A percentile compares a stretch with the other conserved stretches of the same genome.
phyloP scores from a whole-genome alignment of 2,329 filamentous ascomycete genomes.

The Ascomycota sp. region DNA sequence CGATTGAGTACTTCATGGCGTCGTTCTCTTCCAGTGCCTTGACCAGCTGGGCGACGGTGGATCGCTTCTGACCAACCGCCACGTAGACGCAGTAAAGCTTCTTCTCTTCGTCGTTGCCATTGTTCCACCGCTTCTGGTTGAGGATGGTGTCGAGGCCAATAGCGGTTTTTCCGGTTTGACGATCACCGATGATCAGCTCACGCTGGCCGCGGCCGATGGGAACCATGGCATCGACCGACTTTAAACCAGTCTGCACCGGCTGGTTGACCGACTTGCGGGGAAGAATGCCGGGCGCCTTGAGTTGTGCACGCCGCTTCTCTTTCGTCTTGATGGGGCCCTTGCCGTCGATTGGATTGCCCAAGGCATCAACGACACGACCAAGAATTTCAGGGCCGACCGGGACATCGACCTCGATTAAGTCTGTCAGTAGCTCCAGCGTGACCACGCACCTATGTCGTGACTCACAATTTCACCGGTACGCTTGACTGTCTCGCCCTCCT shows the following conservation, averaged over 20 bases:
- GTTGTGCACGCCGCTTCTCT: slow-evolving; percentile 86
- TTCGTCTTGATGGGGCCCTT: slow-evolving; percentile 92
- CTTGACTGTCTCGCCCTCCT: slow-evolving; percentile 98
- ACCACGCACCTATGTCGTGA: slow-evolving; percentile 7
- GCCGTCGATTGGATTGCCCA: slow-evolving; percentile 98
- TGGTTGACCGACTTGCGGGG: slow-evolving; percentile 94
- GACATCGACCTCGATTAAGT: slow-evolving; percentile 67
- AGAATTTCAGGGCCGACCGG: slow-evolving; percentile 85
- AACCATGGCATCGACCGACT: slow-evolving; percentile 99
- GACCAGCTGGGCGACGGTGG: slow-evolving; percentile 96
- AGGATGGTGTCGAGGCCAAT: slow-evolving; percentile 95
- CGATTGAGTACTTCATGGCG: slow-evolving; percentile 91
- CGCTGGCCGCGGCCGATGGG: slow-evolving; percentile 99
- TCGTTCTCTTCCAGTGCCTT: slow-evolving; percentile 99
- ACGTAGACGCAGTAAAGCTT: slow-evolving; percentile 99
- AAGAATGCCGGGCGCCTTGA: slow-evolving; percentile 97
- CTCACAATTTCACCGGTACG: slow-evolving; percentile 98
- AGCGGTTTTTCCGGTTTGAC: slow-evolving; percentile 99
- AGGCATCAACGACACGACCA: slow-evolving; percentile 94
- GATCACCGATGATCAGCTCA: slow-evolving; percentile 99
- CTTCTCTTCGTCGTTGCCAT: slow-evolving; percentile 66
- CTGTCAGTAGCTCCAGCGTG: slow-evolving; percentile 6
- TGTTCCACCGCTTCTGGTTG: slow-evolving; percentile 99
- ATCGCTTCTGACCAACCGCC: slow-evolving; percentile 97
- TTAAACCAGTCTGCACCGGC: slow-evolving; percentile 97